phyloP scores from a whole-genome alignment of 2,329 filamentous ascomycete genomes.

The Mollisiaceae sp. region DNA sequence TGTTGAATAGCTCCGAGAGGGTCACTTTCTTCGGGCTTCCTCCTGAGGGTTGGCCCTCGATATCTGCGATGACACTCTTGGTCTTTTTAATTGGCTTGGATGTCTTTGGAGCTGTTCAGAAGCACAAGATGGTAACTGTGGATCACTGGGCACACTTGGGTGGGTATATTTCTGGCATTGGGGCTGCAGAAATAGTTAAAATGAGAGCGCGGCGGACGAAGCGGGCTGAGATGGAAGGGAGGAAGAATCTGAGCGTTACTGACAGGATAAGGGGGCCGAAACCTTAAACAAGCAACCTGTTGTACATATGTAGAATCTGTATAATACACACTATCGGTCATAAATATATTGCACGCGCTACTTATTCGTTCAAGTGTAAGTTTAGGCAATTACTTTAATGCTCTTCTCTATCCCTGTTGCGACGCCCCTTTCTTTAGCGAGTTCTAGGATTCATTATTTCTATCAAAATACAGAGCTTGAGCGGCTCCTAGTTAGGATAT shows the following conservation, averaged over 20 bases:
- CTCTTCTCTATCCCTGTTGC: no score
- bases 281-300: neutral
- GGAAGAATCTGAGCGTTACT: constrained; percentile 28
- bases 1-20: constrained; percentile 59
- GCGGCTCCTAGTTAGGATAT: no score
- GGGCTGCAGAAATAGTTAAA: constrained; percentile 35
- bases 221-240: constrained; percentile 34
- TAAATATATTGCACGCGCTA: neutral
- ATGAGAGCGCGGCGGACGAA: constrained; percentile 32
- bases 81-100: constrained; percentile 57
- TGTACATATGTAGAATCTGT: neutral
- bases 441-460: no score
- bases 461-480: no score
- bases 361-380: neutral
- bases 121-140: constrained; percentile 29
- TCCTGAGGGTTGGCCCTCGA: constrained; percentile 55
- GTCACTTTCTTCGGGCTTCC: constrained; percentile 64
- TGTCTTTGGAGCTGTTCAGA: constrained; percentile 47
- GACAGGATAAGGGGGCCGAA: constrained; percentile 33
- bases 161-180: constrained; percentile 43
- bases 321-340: neutral
- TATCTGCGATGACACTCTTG: constrained; percentile 60
- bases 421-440: no score
- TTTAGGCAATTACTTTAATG: no score
- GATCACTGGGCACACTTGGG: constrained; percentile 48